Evolutionary conservation across 2,329 filamentous ascomycete species (phyloP), one percentile per base, ranked within the genome.

Genomic region (Paramyrothecium roridum): DNA sequence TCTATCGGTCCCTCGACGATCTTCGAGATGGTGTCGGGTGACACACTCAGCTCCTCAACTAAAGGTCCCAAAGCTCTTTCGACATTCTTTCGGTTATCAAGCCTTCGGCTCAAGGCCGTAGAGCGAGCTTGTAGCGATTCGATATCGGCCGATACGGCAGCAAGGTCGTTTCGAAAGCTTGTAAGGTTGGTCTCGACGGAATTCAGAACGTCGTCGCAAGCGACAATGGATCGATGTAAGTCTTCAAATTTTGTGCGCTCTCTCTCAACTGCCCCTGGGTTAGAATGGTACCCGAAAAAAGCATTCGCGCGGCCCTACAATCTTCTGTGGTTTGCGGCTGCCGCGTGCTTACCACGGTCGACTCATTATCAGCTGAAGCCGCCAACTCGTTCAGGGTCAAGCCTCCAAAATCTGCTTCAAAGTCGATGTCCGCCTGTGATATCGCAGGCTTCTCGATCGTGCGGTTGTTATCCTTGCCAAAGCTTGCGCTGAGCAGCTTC

Each of bases 151-250:
- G 95, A 97, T 13, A 99, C 95, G 16, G 86, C 84, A 10, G 91
- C 93, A 12, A 99, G 83, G 71, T 99, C 96, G 57, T 92, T 90
- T 68, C 96, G 92, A 68, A 99, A 99, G 70, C 88, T 93, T 40
- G 90, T 90, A 53, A 99, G 80, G 69, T 97, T 98, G 33, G 85
- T 87, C 75, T 99, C 93, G 54, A 99, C 95, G 0, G 93, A 96
- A 71, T 87, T 90, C 48, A 98, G 82, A 52, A 98, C 91, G 68
- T 96, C 89, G 72, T 99, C 95, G 75, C 93, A 99, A 52, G 91
- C 90, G 68, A 80, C 74, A 65, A 99, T 98, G 3, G 93, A 96
- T 65, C 83, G 85, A 73, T 98, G 95, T 46, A 99, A 80, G 55
- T 96, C 91, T 71, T 97, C 88, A 64, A 96, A 96, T 66, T 88